These are phyloP conservation scores for Scutellaria minor DNA, from an alignment of 257 asterid species.

Conservation along the genomic window DNA sequence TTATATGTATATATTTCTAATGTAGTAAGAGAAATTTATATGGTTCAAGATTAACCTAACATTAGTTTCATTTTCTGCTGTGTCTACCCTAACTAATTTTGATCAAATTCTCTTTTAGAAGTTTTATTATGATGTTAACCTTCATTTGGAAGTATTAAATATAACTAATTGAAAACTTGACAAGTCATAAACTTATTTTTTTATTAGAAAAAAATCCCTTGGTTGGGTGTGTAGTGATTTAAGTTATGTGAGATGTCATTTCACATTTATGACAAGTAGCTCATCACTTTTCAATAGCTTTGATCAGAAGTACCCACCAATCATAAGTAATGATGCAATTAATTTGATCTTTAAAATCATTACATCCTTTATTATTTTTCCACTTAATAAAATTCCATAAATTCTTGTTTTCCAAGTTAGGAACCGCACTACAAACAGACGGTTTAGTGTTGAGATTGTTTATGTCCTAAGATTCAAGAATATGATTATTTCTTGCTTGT, in stretches of 20 bases:
- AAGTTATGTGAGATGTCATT: constrained; percentile 31
- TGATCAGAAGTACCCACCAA: constrained; percentile 36
- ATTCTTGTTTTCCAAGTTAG: constrained; percentile 57
- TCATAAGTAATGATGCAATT: constrained; percentile 34
- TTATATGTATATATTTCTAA: neutral
- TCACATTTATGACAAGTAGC: constrained; percentile 29
- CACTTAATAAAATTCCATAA: constrained; percentile 12
- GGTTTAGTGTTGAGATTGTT: constrained; percentile 35
- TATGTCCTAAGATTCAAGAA: constrained; percentile 36
- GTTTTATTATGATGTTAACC: constrained; percentile 30
- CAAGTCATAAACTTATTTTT: constrained; percentile 18
- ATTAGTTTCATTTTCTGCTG: neutral
- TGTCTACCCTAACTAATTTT: constrained; percentile 3
- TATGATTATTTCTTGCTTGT: constrained; percentile 43
- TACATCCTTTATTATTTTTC: constrained; percentile 33
- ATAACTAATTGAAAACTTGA: constrained; percentile 34
- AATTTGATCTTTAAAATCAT: constrained; percentile 33
- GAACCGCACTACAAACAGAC: constrained; percentile 38
- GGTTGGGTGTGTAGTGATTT: constrained; percentile 21
- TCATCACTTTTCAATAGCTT: constrained; percentile 34
- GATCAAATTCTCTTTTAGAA: constrained; percentile 3
- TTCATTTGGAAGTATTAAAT: constrained; percentile 37
- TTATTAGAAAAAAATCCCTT: neutral
- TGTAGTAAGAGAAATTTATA: neutral
- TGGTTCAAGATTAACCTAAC: neutral